phyloP scores from a whole-genome alignment of 805 yeast species.

The Ogataea wickerhamii region DNA sequence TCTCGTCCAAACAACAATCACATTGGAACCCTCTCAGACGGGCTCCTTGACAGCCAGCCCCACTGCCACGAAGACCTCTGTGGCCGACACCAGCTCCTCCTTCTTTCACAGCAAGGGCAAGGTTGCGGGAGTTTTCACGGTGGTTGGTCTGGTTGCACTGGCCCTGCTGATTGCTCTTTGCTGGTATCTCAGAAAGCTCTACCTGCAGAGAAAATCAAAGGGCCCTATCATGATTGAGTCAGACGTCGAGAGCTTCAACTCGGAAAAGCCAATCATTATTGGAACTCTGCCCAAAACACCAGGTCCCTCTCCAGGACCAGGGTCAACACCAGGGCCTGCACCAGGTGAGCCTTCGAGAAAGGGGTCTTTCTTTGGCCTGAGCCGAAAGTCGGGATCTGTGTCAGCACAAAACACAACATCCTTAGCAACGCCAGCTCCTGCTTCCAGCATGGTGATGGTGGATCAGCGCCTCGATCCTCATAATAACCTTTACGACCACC shows the following conservation, averaged over 20 bases:
- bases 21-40: constrained; percentile 1
- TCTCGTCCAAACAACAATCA: constrained; percentile 17
- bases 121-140: constrained; percentile 83
- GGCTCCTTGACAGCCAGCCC: constrained; percentile 6
- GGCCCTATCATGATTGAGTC: constrained; percentile 18
- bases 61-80: constrained; percentile 10
- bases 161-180: constrained; percentile 41
- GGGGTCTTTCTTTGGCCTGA: constrained; percentile 7
- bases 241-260: constrained; percentile 17
- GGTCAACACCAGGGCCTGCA: not conserved
- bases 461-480: constrained; percentile 63
- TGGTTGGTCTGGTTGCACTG: constrained; percentile 62
- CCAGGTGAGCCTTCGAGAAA: not conserved
- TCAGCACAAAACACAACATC: constrained; percentile 6
- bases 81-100: constrained; percentile 13
- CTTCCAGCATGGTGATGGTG: constrained; percentile 31
- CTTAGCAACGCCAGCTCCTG: constrained; percentile 1
- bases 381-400: constrained; percentile 8
- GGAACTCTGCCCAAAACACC: constrained; percentile 6
- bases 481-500: constrained; percentile 47
- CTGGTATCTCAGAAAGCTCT: constrained; percentile 32
- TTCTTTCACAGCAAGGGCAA: constrained; percentile 70
- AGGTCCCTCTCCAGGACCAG: constrained; percentile 2
- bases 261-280: constrained; percentile 20
- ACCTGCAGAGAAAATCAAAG: constrained; percentile 2